Conservation (phyloP, 139 green algal species). For the Chlamydomonas schloesseri region DNA sequence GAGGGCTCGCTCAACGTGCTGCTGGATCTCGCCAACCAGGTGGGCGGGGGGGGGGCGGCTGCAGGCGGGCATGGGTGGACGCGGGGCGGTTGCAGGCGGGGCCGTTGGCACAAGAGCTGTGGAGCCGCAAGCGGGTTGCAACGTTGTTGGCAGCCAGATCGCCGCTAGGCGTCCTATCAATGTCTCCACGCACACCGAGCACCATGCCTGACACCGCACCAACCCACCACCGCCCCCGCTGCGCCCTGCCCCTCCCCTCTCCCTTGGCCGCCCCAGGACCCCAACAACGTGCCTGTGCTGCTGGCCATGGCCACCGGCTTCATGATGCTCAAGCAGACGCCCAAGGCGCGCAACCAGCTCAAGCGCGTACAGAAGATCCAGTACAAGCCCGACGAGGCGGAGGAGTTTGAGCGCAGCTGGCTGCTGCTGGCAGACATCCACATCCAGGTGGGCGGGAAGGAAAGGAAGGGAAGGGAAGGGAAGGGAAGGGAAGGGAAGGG, state of each 20-base stretch:
- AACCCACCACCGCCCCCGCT: too few relatives aligned
- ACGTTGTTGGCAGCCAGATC: too few relatives aligned
- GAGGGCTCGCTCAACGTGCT: constrained; percentile 50
- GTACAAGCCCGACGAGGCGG: constrained; percentile 78
- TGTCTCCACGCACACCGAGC: too few relatives aligned
- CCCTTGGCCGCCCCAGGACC: constrained; percentile 39
- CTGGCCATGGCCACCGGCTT: constrained; percentile 83
- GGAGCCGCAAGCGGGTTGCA: too few relatives aligned
- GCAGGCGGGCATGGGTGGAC: too few relatives aligned
- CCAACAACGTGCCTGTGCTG: constrained; percentile 81
- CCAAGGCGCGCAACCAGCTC: constrained; percentile 79
- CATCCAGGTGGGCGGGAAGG: constrained; percentile 58
- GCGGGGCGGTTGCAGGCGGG: not conserved
- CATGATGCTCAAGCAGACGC: constrained; percentile 82
- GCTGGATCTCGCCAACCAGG: constrained; percentile 71
- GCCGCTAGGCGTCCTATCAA: too few relatives aligned
- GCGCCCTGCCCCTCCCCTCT: not conserved
- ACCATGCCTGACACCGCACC: too few relatives aligned
- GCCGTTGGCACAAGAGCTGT: too few relatives aligned
- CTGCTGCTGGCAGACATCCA: constrained; percentile 87
- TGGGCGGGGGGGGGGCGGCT: not conserved
- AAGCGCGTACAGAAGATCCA: constrained; percentile 81
- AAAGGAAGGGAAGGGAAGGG: too few relatives aligned
- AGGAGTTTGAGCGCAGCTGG: constrained; percentile 86
- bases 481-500: too few relatives aligned